A percentile compares a stretch with the other conserved stretches of the same genome.
phyloP scores from a whole-genome alignment of 192 early-diverging fungal genomes.

The Backusella parvicylindrica region DNA sequence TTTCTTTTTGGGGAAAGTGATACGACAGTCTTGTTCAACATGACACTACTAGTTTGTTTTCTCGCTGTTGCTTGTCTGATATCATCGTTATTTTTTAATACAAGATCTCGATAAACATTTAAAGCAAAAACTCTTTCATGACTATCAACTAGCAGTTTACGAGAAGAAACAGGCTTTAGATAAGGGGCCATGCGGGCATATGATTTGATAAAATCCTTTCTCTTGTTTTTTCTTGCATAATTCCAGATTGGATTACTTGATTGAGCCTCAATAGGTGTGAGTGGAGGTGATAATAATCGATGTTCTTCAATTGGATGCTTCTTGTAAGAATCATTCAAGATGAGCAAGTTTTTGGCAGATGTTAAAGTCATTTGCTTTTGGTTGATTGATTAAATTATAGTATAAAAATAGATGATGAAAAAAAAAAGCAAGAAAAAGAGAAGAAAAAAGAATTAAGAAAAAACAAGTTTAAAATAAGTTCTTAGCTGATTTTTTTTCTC shows the following conservation, averaged over 20 bases:
- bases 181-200: constrained; percentile 13
- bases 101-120: constrained; percentile 12
- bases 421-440: background rate
- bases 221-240: background rate
- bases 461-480: background rate
- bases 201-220: constrained; percentile 11
- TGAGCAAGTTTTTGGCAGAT: background rate
- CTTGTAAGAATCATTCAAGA: background rate
- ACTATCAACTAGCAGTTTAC: background rate
- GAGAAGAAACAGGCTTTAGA: background rate
- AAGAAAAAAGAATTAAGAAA: background rate
- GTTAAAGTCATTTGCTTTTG: background rate
- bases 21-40: constrained; percentile 16
- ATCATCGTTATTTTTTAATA: background rate
- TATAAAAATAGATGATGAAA: background rate
- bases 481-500: background rate
- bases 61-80: background rate
- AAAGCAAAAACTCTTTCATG: constrained; percentile 2
- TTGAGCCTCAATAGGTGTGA: constrained; percentile 15
- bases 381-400: background rate
- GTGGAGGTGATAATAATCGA: constrained; percentile 11
- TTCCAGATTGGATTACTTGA: background rate
- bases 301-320: background rate
- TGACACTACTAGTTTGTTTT: constrained; percentile 4
- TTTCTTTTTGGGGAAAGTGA: constrained; percentile 18